These are phyloP conservation scores for Ascochyta pisi DNA, from an alignment of 2,329 filamentous ascomycete species.

Conservation along the genomic window DNA sequence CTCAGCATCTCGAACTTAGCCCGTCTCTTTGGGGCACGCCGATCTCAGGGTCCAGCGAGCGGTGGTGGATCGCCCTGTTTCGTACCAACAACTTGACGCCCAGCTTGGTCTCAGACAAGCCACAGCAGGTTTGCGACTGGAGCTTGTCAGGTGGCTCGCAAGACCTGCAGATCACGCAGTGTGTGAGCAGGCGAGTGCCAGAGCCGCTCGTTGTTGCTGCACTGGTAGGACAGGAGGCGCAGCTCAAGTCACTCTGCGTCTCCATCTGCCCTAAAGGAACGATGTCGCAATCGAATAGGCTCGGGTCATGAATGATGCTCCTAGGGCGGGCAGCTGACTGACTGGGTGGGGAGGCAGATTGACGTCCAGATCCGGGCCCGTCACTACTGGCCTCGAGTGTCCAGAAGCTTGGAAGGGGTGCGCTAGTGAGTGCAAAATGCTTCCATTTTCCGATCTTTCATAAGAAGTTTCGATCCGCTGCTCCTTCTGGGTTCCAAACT, in stretches of 20 bases:
- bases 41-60: slow-evolving; percentile 12
- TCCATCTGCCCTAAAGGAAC: slow-evolving; percentile 1
- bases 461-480: slow-evolving; percentile 17
- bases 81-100: slow-evolving; percentile 5
- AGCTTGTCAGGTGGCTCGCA: slow-evolving; percentile 5
- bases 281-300: slow-evolving; percentile 18
- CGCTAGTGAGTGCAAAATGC: background rate
- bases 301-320: background rate
- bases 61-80: slow-evolving; percentile 8
- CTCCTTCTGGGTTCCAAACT: slow-evolving; percentile 2
- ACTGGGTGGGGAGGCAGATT: slow-evolving; percentile 4
- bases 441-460: slow-evolving; percentile 13
- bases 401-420: slow-evolving; percentile 5
- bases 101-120: slow-evolving; percentile 14
- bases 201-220: background rate
- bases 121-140: slow-evolving; percentile 15
- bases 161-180: slow-evolving; percentile 1
- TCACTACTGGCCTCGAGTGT: background rate
- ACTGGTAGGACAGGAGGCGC: background rate
- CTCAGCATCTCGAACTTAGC: background rate
- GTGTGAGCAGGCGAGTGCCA: background rate
- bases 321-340: slow-evolving; percentile 11
- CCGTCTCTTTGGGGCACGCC: background rate
- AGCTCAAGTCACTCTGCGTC: slow-evolving; percentile 8
- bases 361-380: slow-evolving; percentile 6